Evolutionary conservation across 768 basidiomycete genomes (phyloP), one percentile per base, ranked within the genome.

Genomic region (Kwoniella dendrophila): DNA sequence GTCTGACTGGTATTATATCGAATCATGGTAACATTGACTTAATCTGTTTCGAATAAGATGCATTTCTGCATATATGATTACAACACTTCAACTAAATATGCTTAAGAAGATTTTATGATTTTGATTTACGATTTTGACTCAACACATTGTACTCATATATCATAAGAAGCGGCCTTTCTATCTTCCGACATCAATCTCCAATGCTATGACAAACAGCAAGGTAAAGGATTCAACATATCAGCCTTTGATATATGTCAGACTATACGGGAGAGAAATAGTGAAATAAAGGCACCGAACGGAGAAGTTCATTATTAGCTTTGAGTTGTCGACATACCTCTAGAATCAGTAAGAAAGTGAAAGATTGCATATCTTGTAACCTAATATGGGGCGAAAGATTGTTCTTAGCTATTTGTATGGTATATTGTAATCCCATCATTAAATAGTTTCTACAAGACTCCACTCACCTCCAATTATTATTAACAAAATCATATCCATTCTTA

Each of bases 331-430:
- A 54, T 49, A 74, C 73, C 64, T 77, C 75, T n/a, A 77, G 55
- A 3, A 71, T 51, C 45, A 70, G 57, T 12, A 77, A 48, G 45
- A 70, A 66, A 47, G 64, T 74, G 53, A 62, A 77, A 29, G 71
- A 71, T 56, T 74, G 75, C 75, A 77, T 77, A 53, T 74, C 75
- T 29, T 66, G 66, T 48, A 66, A 52, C 38, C 71, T 73, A 27
- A 38, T 38, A 8, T 8, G 36, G 36, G 18, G 18, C 36, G 8
- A 38, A 38, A 38, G n/a, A n/a, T n/a, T n/a, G n/a, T n/a, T n/a
- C n/a, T n/a, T n/a, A n/a, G n/a, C n/a, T n/a, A n/a, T n/a, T n/a
- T n/a, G n/a, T n/a, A n/a, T n/a, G n/a, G n/a, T n/a, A n/a, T n/a
- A n/a, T n/a, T n/a, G n/a, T n/a, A n/a, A n/a, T n/a, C n/a, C n/a